Evolutionary conservation across 495 filamentous ascomycete genomes (phyloP).

Genomic region (Mytilinidion resinicola): DNA sequence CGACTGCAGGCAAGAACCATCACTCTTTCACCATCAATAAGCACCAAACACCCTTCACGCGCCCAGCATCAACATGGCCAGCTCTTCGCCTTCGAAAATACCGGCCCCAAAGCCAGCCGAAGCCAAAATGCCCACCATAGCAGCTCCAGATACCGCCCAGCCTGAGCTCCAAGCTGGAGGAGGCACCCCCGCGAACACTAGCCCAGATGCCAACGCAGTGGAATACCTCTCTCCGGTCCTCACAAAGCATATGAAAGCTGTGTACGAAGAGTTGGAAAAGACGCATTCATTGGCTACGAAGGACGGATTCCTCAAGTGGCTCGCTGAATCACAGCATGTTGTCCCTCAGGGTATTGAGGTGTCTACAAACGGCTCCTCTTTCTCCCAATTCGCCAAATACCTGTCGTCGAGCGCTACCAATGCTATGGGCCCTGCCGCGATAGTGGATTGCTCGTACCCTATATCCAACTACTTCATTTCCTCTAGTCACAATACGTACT

Average conservation of each 20-base stretch:
- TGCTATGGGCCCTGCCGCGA: constrained; percentile 9
- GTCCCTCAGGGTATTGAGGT: constrained; percentile 4
- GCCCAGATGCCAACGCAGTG: constrained; percentile 5
- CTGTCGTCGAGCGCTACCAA: constrained; percentile 12
- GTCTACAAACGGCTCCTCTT: constrained; percentile 15
- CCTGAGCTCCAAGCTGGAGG: constrained; percentile 27
- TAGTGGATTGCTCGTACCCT: constrained; percentile 44
- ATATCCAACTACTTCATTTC: constrained; percentile 86
- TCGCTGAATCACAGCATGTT: constrained; percentile 17
- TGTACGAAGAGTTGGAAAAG: constrained; percentile 22
- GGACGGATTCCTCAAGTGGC: constrained; percentile 19
- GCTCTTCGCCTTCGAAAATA: not conserved
- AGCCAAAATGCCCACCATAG: constrained; percentile 8
- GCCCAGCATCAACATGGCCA: not conserved
- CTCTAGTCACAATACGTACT: constrained; percentile 91
- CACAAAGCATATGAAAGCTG: constrained; percentile 10
- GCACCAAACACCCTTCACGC: not conserved
- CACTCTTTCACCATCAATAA: not conserved
- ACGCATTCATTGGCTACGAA: constrained; percentile 11
- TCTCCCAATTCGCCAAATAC: constrained; percentile 16
- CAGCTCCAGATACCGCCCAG: constrained; percentile 21
- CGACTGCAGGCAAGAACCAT: not conserved
- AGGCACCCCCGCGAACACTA: constrained; percentile 12
- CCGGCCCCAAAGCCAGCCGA: not conserved
- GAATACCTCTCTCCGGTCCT: constrained; percentile 14